These are phyloP conservation scores for Ogataea glucozyma DNA, from an alignment of 805 yeast genomes.

Conservation along the genomic window DNA sequence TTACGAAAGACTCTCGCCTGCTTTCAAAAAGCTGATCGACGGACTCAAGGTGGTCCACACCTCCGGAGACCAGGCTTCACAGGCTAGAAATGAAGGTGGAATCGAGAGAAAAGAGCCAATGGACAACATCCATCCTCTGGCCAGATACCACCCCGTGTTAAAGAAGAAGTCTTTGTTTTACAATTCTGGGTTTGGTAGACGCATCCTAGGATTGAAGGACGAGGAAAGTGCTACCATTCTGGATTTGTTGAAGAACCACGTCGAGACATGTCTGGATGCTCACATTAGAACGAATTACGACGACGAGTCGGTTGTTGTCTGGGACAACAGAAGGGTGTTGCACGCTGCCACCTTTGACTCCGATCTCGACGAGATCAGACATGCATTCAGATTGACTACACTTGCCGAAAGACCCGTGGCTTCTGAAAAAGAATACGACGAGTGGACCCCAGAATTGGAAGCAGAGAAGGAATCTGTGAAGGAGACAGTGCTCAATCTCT, in stretches of 20 bases:
- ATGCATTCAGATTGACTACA: slow-evolving; percentile 69
- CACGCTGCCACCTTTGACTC: slow-evolving; percentile 69
- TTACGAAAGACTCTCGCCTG: slow-evolving; percentile 64
- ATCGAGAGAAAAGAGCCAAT: slow-evolving; percentile 63
- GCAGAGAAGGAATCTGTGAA: slow-evolving; percentile 2
- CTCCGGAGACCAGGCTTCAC: slow-evolving; percentile 64
- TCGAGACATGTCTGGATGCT: slow-evolving; percentile 51
- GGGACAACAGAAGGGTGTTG: slow-evolving; percentile 71
- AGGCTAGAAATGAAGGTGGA: slow-evolving; percentile 53
- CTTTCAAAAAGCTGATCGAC: slow-evolving; percentile 53
- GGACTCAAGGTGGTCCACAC: slow-evolving; percentile 68
- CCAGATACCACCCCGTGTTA: slow-evolving; percentile 68
- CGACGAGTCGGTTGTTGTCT: slow-evolving; percentile 62
- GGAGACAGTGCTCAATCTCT: slow-evolving; percentile 31
- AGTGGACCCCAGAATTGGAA: slow-evolving; percentile 25
- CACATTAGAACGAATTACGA: slow-evolving; percentile 68
- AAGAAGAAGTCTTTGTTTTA: slow-evolving; percentile 55
- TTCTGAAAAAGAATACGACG: slow-evolving; percentile 24
- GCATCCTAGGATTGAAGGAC: slow-evolving; percentile 64
- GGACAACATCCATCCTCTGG: slow-evolving; percentile 60
- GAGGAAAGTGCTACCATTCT: slow-evolving; percentile 65
- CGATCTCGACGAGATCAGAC: slow-evolving; percentile 61
- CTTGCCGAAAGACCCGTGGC: slow-evolving; percentile 64
- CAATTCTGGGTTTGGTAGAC: slow-evolving; percentile 60
- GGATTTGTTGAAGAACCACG: slow-evolving; percentile 51